phyloP scores from a whole-genome alignment of 2,329 filamentous ascomycete genomes.

The Colletotrichum incanum region DNA sequence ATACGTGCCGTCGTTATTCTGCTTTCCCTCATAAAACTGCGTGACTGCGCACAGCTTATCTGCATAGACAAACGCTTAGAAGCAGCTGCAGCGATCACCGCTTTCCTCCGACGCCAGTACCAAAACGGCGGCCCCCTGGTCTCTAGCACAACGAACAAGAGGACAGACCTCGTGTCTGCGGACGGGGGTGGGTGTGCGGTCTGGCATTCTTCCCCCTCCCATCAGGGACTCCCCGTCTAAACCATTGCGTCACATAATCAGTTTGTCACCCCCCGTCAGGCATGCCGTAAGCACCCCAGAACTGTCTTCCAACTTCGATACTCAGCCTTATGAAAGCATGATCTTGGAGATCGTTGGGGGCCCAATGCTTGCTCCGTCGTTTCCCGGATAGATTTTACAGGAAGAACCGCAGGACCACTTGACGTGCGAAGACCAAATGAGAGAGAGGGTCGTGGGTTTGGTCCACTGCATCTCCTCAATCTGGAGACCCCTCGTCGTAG shows the following conservation, averaged over 20 bases:
- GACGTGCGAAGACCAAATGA: not conserved
- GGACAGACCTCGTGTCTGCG: conserved; percentile 27
- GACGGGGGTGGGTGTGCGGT: conserved; percentile 19
- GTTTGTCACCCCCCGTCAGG: conserved; percentile 6
- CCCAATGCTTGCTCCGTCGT: not conserved
- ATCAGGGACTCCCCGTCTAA: conserved; percentile 18
- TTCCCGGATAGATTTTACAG: not conserved
- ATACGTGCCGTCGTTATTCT: not conserved
- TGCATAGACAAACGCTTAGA: conserved; percentile 22
- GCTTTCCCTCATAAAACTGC: conserved; percentile 1
- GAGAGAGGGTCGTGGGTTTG: not conserved
- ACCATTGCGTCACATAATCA: conserved; percentile 39
- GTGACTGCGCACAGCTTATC: conserved; percentile 19
- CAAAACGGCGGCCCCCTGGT: conserved; percentile 17
- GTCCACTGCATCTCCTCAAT: not conserved
- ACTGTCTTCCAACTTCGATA: conserved; percentile 6
- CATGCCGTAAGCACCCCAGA: conserved; percentile 33
- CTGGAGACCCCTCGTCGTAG: not conserved
- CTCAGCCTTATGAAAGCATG: conserved; percentile 34
- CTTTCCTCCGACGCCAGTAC: conserved; percentile 39
- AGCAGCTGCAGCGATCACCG: conserved; percentile 25
- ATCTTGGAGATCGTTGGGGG: not conserved
- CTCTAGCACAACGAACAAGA: conserved; percentile 24
- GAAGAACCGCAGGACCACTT: not conserved
- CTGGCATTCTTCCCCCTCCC: conserved; percentile 9